phyloP scores from a whole-genome alignment of 2,329 filamentous ascomycete genomes.

The Cercospora berteroae region DNA sequence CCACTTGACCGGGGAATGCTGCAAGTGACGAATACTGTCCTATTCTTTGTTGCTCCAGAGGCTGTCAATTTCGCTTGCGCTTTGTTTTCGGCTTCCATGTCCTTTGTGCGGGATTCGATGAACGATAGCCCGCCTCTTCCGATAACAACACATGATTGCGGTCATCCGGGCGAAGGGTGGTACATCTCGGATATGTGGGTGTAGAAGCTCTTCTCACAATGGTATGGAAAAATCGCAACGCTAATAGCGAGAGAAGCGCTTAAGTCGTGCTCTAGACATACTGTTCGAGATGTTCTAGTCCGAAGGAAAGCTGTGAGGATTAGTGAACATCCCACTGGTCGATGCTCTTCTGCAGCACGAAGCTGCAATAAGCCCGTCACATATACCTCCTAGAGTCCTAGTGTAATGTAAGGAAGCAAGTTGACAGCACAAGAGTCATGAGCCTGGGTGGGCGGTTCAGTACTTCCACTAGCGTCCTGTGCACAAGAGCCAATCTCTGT shows the following conservation, averaged over 20 bases:
- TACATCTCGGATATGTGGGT: background rate
- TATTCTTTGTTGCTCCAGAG: background rate
- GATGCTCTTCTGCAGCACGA: background rate
- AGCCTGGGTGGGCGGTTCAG: conserved; percentile 1
- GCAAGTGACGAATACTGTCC: background rate
- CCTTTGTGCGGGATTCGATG: background rate
- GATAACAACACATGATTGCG: background rate
- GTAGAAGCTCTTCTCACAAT: background rate
- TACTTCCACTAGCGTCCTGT: background rate
- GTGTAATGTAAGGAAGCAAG: background rate
- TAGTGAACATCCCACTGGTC: background rate
- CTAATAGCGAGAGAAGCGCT: background rate
- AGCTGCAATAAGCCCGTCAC: background rate
- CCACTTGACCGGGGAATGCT: background rate
- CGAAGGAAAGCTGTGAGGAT: background rate
- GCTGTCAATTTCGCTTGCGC: background rate
- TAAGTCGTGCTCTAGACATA: background rate
- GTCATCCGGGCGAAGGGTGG: too few species aligned
- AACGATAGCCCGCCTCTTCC: background rate
- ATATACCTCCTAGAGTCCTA: background rate
- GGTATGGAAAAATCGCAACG: background rate
- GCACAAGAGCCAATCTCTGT: background rate
- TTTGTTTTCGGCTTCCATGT: background rate
- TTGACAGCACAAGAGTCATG: conserved; percentile 10
- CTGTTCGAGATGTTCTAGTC: background rate